Base-by-base conservation (phyloP, 768 basidiomycete species). In the Pilatotrama ljubarskyi region DNA sequence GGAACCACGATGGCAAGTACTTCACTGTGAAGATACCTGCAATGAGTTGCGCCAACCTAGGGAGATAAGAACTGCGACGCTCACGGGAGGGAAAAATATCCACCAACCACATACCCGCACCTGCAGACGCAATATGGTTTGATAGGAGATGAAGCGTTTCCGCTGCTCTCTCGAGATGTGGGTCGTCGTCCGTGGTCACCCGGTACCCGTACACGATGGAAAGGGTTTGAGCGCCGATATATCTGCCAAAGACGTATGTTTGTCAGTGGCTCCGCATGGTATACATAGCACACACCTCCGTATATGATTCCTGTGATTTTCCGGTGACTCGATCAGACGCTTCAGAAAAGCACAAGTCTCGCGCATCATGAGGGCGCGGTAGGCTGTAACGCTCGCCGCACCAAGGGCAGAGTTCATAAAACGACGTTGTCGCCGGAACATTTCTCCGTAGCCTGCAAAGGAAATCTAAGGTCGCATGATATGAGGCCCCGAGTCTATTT, bases 341-440 rank as follows among this genome's bases (percentile, higher is more conserved):
- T 73, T 77, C 25, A 88, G 77, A 67, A 88, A 85, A 0, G 74
- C 73, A 50, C 77, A 75, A 2, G 85, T 87, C 64, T 80, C 80
- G 20, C 75, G 76, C 63, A 78, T 71, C 25, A 87, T 72, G 35
- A 85, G 73, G 0, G 82, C 82, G 36, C 81, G 71, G 66, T 87
- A 88, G 2, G 71, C 64, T 8, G 80, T 77, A 50, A 88, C 82
- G 15, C 67, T 74, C 0, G 77, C 75, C 22, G 75, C 55, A n/a
- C 81, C 81, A 26, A 89, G 76, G 5, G 86, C 85, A 44, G 79
- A 79, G 68, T 85, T 83, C 70, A 88, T 79, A 37, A 88, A 76
- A 60, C 73, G 80, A 61, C 87, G 81, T 65, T 87, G 85, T 17
- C 84, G 80, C 55, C 80, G 82, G 41, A 77, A 78, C 65, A 77